Conservation (phyloP, 176 grass and related monocot species). For the Pontederia crassipes region DNA sequence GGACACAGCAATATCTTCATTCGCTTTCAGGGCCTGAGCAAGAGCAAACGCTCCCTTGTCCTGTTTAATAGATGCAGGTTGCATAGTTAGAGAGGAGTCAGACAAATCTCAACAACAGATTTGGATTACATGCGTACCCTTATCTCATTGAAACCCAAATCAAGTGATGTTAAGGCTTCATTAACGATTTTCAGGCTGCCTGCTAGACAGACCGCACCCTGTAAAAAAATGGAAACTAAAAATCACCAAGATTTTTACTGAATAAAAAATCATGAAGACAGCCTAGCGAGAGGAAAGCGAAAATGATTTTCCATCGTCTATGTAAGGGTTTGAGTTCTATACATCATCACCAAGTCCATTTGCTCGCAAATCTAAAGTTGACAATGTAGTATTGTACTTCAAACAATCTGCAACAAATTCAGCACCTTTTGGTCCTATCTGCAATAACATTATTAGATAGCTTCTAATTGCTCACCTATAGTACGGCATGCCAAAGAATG, state of each 20-base stretch:
- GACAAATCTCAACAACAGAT: background rate
- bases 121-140: slow-evolving; percentile 34
- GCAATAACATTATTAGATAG: slow-evolving; percentile 19
- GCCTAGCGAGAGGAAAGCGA: background rate
- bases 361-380: slow-evolving; percentile 77
- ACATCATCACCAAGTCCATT: slow-evolving; percentile 97
- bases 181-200: slow-evolving; percentile 93
- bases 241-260: slow-evolving; percentile 13
- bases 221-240: slow-evolving; percentile 16
- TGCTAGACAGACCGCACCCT: slow-evolving; percentile 90
- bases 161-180: slow-evolving; percentile 78
- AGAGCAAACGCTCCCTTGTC: slow-evolving; percentile 88
- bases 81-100: slow-evolving; percentile 10
- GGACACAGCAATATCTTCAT: slow-evolving; percentile 75
- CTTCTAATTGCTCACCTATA: background rate
- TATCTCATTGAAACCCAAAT: slow-evolving; percentile 98
- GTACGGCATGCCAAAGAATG: background rate
- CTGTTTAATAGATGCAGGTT: slow-evolving; percentile 23
- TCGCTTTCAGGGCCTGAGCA: slow-evolving; percentile 84
- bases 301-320: background rate
- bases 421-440: slow-evolving; percentile 76
- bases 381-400: slow-evolving; percentile 82
- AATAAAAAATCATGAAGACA: slow-evolving; percentile 22
- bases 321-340: background rate
- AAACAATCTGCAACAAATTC: slow-evolving; percentile 84